A percentile compares a stretch with the other conserved stretches of the same genome.
Evolutionary conservation across 2,329 filamentous ascomycete species (phyloP).

Genomic region (Cercospora brassicicola): DNA sequence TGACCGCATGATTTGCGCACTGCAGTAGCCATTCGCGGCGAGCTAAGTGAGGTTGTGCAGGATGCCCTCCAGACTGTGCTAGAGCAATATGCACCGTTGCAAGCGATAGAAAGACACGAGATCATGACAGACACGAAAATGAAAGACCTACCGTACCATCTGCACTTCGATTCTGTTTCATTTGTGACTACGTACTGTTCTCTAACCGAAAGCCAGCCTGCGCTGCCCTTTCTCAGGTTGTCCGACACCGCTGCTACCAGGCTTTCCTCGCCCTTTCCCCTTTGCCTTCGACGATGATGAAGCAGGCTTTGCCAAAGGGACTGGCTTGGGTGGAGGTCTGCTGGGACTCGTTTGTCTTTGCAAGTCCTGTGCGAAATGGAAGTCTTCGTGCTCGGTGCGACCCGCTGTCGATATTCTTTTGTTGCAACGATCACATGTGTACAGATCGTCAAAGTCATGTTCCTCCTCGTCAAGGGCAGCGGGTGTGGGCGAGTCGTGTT

Average conservation of each 20-base stretch:
- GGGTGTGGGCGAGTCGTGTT: background rate
- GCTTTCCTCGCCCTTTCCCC: conserved; percentile 40
- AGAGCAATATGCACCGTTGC: background rate
- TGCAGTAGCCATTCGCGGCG: background rate
- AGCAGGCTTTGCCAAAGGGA: conserved; percentile 14
- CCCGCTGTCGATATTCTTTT: conserved; percentile 57
- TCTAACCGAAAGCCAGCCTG: conserved; percentile 46
- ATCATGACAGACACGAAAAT: background rate
- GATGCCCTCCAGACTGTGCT: background rate
- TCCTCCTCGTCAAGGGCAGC: background rate
- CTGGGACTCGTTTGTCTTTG: conserved; percentile 57
- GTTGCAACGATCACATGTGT: conserved; percentile 66
- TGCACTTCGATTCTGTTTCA: background rate
- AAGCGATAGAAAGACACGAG: background rate
- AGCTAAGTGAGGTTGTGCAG: background rate
- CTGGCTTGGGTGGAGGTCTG: conserved; percentile 27
- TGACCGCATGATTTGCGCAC: background rate
- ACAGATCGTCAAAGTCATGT: conserved; percentile 35
- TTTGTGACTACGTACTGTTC: conserved; percentile 4
- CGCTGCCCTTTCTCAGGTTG: conserved; percentile 48
- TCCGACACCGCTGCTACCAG: conserved; percentile 33
- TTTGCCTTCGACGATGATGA: conserved; percentile 31
- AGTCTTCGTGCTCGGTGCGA: conserved; percentile 79
- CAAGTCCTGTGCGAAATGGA: conserved; percentile 89
- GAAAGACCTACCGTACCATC: background rate